Evolutionary conservation across 176 grass and related monocot species (phyloP).

Genomic region (Carex scoparia): DNA sequence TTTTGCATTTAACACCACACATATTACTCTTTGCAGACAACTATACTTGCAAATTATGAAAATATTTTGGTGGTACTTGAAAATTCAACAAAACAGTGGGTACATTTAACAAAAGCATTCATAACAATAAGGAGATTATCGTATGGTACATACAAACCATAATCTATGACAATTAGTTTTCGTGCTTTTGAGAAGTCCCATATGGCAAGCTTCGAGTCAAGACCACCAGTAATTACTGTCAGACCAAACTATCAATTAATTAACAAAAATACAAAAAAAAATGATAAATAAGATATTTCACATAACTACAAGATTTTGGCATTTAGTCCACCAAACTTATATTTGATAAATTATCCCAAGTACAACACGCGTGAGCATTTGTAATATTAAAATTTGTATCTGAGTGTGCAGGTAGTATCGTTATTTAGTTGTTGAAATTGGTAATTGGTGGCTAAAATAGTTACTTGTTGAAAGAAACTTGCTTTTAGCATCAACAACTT

Average conservation of each 20-base stretch:
- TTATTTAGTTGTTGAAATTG: not conserved
- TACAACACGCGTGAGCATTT: not conserved
- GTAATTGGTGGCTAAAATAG: not conserved
- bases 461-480: not conserved
- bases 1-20: not conserved
- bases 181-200: slow-evolving; percentile 98
- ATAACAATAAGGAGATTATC: not conserved
- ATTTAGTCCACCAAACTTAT: not conserved
- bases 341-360: not conserved
- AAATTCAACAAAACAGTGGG: not conserved
- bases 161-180: slow-evolving; percentile 67
- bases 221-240: slow-evolving; percentile 70
- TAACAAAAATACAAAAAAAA: not conserved
- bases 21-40: not conserved
- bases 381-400: not conserved
- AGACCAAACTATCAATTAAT: slow-evolving; percentile 14
- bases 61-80: not conserved
- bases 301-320: not conserved
- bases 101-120: not conserved
- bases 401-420: not conserved
- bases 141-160: slow-evolving; percentile 38
- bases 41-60: not conserved
- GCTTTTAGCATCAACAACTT: not conserved
- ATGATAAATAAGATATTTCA: not conserved
- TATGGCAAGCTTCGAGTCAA: slow-evolving; percentile 68